Base-by-base conservation (phyloP, 106 monocot species). In the Dactylorhiza incarnata region DNA sequence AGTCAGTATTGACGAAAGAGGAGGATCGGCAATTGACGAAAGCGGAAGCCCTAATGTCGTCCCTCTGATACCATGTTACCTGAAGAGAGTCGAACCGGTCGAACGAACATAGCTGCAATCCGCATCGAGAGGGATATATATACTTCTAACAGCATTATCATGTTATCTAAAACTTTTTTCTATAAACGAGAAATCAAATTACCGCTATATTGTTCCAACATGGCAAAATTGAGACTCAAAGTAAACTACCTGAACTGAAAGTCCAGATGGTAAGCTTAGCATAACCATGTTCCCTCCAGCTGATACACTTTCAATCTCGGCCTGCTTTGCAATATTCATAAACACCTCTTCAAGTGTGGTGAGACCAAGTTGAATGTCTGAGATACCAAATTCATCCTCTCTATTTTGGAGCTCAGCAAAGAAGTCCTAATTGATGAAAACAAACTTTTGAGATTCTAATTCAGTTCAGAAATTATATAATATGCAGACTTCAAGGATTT, bases 301-400 rank as follows among this genome's bases (percentile, higher is more conserved):
- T 61, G 86, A 71, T 24, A 88, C 75, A 77, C 74, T 95, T 78
- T 95, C 95, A 13, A 92, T 72, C 75, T 95, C 95, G 54, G 95
- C 92, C 75, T 89, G 85, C 75, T 90, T 95, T 47, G 95, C 95
- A 5, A 95, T 95, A 54, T 88, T 92, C 70, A 95, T 47, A 75
- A 95, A 95, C 10, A 95, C 95, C 71, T 95, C 95, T 75, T 95
- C 95, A 9, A 95, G 86, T 10, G 95, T 95, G 2, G 95, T 88
- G 12, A 95, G 84, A 75, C 95, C 93, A 11, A 96, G 89, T 79
- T 96, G 95, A 63, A 96, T 90, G 67, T 96, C 93, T 71, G 93
- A 80, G n/a, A 96, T 96, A 22, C 90, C 88, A 70, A 96, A 79
- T 68, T 96, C 95, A 43, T 51, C 73, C 51, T 93, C 88, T 77